These are phyloP conservation scores for Zalaria obscura DNA, from an alignment of 2,329 filamentous ascomycete genomes.

Conservation along the genomic window DNA sequence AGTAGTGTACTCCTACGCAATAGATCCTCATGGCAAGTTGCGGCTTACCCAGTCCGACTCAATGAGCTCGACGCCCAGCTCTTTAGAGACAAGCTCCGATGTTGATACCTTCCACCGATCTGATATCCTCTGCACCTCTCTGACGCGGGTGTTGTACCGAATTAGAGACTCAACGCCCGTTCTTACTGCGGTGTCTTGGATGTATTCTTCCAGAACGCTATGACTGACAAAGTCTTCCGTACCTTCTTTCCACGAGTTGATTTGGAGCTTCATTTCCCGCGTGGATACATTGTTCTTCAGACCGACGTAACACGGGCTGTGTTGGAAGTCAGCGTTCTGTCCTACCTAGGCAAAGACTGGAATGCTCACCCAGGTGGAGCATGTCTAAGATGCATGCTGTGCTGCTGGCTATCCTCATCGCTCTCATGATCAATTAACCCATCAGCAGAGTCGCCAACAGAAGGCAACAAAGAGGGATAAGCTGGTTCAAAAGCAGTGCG, in stretches of 20 bases:
- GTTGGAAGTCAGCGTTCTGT: background rate
- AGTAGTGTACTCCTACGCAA: constrained; percentile 16
- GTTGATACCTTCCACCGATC: constrained; percentile 39
- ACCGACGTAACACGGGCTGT: constrained; percentile 37
- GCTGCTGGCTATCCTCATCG: constrained; percentile 1
- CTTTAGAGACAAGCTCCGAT: constrained; percentile 23
- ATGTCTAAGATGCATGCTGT: constrained; percentile 15
- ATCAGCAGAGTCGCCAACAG: constrained; percentile 18
- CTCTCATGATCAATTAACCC: background rate
- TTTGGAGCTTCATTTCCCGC: constrained; percentile 32
- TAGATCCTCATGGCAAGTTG: background rate
- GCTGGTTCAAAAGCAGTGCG: constrained; percentile 31
- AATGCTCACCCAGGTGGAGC: constrained; percentile 35
- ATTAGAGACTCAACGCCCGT: constrained; percentile 38
- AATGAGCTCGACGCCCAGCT: background rate
- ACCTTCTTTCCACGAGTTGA: constrained; percentile 42
- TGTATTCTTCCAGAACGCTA: constrained; percentile 41
- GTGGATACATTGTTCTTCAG: constrained; percentile 41
- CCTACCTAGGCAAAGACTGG: background rate
- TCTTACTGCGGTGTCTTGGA: constrained; percentile 41
- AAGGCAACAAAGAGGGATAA: constrained; percentile 28
- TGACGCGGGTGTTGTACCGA: constrained; percentile 46
- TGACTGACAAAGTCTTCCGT: constrained; percentile 48
- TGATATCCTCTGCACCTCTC: constrained; percentile 32
- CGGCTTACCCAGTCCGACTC: background rate